Evolutionary conservation across 2,329 filamentous ascomycete species (phyloP).

Genomic region (Colletotrichum gigasporum): DNA sequence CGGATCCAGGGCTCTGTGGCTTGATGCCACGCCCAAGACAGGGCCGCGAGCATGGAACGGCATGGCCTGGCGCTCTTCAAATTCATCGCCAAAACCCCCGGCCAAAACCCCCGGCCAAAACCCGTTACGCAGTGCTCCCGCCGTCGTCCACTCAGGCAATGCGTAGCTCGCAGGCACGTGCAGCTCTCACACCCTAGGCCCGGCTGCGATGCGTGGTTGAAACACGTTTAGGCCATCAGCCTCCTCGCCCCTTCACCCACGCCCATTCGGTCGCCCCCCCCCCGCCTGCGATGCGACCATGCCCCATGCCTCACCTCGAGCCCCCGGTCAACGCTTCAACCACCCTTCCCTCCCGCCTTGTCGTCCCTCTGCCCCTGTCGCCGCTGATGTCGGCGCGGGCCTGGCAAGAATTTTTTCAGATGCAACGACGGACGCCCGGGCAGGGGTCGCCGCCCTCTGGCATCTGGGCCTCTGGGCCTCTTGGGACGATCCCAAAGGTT

Average conservation of each 20-base stretch:
- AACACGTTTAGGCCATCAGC: constrained; percentile 43
- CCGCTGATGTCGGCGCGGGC: constrained; percentile 12
- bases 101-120: constrained; percentile 1
- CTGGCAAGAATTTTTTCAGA: constrained; percentile 10
- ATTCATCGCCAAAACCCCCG: not conserved
- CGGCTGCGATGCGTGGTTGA: constrained; percentile 33
- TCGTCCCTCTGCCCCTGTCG: not conserved
- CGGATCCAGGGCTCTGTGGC: too few relatives aligned
- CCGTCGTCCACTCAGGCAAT: too few relatives aligned
- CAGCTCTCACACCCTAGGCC: constrained; percentile 23
- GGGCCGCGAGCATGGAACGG: too few relatives aligned
- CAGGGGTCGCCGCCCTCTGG: constrained; percentile 37
- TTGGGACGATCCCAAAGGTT: constrained; percentile 47
- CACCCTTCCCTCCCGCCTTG: constrained; percentile 17
- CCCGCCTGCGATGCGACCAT: too few relatives aligned
- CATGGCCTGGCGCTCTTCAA: not conserved
- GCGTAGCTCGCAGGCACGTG: not conserved
- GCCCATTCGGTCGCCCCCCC: constrained; percentile 7
- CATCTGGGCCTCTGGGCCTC: constrained; percentile 14
- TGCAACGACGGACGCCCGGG: constrained; percentile 35
- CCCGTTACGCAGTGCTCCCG: not conserved
- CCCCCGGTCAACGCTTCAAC: not conserved
- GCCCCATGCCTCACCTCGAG: not conserved
- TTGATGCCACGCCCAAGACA: too few relatives aligned
- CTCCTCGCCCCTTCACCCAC: constrained; percentile 22